Evolutionary conservation across 768 basidiomycete species (phyloP).

Genomic region (Mrakia blollopis): DNA sequence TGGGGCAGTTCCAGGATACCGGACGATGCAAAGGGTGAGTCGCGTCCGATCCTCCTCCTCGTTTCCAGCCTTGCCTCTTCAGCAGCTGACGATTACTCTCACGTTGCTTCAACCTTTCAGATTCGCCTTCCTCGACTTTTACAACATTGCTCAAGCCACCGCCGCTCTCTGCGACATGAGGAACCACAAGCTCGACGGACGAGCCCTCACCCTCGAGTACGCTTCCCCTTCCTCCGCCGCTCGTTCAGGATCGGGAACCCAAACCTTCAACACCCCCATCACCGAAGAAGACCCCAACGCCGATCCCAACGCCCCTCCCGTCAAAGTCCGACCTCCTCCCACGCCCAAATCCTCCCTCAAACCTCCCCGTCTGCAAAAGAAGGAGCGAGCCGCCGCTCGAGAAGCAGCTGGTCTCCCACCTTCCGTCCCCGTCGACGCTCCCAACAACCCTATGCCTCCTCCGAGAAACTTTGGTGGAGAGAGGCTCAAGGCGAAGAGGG

Average conservation of each 20-base stretch:
- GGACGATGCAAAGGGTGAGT: constrained; percentile 91
- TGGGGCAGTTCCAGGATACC: constrained; percentile 95
- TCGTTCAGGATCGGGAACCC: constrained; percentile 36
- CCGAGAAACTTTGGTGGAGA: constrained; percentile 22
- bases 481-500: constrained; percentile 13
- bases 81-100: background rate
- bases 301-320: constrained; percentile 10
- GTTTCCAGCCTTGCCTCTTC: background rate
- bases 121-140: constrained; percentile 92
- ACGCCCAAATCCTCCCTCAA: constrained; percentile 8
- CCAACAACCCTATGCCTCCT: constrained; percentile 26
- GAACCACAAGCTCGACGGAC: constrained; percentile 77
- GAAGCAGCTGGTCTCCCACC: constrained; percentile 19
- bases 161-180: constrained; percentile 71
- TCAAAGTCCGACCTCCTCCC: constrained; percentile 24
- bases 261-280: constrained; percentile 34
- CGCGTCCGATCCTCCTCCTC: background rate
- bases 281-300: constrained; percentile 13
- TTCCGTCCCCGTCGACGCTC: constrained; percentile 20
- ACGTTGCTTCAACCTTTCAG: constrained; percentile 47
- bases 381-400: constrained; percentile 22
- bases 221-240: constrained; percentile 44
- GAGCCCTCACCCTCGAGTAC: constrained; percentile 66
- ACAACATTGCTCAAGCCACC: constrained; percentile 70
- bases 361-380: constrained; percentile 22